phyloP scores from a whole-genome alignment of 345 rosid species.

The Salix dunnii region DNA sequence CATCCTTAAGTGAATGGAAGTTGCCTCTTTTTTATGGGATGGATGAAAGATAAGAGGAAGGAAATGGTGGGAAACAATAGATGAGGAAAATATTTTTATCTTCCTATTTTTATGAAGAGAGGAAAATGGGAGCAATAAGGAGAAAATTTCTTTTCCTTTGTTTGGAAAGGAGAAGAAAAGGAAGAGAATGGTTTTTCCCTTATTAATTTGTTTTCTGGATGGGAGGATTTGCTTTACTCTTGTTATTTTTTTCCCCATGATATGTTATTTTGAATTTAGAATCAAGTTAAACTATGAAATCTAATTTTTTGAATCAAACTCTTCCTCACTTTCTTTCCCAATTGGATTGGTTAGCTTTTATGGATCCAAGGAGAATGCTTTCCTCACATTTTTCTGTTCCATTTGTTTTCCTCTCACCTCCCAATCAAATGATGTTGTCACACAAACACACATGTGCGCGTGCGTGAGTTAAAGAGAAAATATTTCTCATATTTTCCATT shows the following conservation, averaged over 20 bases:
- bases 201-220: neutral
- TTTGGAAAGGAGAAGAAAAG: neutral
- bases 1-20: neutral
- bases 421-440: neutral
- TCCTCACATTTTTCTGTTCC: neutral
- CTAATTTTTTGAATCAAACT: neutral
- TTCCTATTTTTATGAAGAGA: neutral
- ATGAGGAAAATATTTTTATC: neutral
- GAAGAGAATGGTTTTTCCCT: neutral
- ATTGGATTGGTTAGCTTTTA: neutral
- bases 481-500: neutral
- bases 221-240: neutral
- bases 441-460: neutral
- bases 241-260: neutral
- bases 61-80: neutral
- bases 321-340: neutral
- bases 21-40: neutral
- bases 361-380: neutral
- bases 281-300: neutral
- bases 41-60: neutral
- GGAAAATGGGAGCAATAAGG: neutral
- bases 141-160: neutral
- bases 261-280: neutral
- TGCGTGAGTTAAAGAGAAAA: no score
- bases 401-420: neutral